Base-by-base conservation (phyloP, 208 protist genomes). In the Trypanosoma boissoni region DNA sequence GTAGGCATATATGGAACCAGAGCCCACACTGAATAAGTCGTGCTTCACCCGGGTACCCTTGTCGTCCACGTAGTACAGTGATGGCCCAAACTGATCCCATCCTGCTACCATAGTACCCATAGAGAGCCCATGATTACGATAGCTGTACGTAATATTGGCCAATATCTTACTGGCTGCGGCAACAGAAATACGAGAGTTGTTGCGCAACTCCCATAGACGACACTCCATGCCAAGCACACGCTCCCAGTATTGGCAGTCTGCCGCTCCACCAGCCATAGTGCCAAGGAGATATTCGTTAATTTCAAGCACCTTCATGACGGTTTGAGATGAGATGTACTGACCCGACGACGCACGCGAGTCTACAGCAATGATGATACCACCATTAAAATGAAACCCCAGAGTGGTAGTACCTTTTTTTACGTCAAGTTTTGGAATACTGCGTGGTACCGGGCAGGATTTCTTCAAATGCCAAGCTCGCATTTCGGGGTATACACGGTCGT, bases 201-300 rank as follows among this genome's bases (percentile, higher is more conserved):
- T 99, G 70, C 97, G 84, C 43, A 96, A 70, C 76, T 95, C 86
- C 83, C 86, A 96, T 23, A 96, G 80, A 44, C 96, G 84, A 75
- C 96, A 99, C 64, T 97, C 85, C 73, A 91, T 85, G 16, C 94
- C 94, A 5, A 99, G 87, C 29, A 98, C 88, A 32, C 99, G 83
- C 72, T 99, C 94, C 99, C 99, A 99, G 85, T 97, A 99, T 57
- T 96, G 82, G 85, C 99, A 99, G 78, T 99, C 99, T 2, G 98
- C 99, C 26, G 99, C 99, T 83, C 99, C 99, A 58, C 97, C 96
- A 45, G 99, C 99, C 97, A 99, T 99, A 8, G 99, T 99, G 42
- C 98, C 99, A 7, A 99, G 79, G 7, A 99, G 72, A 72, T 98
- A 98, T 31, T 97, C 92, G 81, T 99, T 99, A 72, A 99, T 99